These are phyloP conservation scores for Pyrenophora graminea DNA, from an alignment of 2,329 filamentous ascomycete genomes.

Conservation along the genomic window DNA sequence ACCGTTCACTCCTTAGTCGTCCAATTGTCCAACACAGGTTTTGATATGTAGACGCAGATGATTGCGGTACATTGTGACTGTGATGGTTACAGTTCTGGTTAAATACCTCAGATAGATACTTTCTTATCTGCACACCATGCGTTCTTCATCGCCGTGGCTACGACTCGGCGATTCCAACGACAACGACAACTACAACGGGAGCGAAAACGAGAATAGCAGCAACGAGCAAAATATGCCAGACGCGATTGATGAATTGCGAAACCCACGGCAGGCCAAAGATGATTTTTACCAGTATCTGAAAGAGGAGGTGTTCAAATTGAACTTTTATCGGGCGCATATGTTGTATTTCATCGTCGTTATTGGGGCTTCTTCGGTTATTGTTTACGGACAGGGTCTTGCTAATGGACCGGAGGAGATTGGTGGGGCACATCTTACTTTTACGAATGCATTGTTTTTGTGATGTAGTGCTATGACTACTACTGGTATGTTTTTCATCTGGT, in stretches of 20 bases:
- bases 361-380: conserved; percentile 30
- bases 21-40: too few species aligned
- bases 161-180: conserved; percentile 9
- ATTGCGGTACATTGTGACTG: too few species aligned
- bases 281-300: conserved; percentile 25
- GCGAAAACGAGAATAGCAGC: neutral
- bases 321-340: conserved; percentile 37
- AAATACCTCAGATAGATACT: too few species aligned
- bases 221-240: conserved; percentile 16
- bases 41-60: too few species aligned
- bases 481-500: conserved; percentile 8
- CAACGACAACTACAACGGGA: neutral
- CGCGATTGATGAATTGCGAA: conserved; percentile 22
- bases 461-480: conserved; percentile 41
- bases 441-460: conserved; percentile 34
- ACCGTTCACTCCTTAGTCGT: too few species aligned
- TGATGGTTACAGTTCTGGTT: too few species aligned
- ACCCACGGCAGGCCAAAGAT: conserved; percentile 22
- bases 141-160: conserved; percentile 1
- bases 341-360: conserved; percentile 37
- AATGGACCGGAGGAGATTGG: conserved; percentile 26
- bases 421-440: conserved; percentile 27
- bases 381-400: conserved; percentile 36
- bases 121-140: too few species aligned
- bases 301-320: conserved; percentile 21